Evolutionary conservation across 2,329 filamentous ascomycete species (phyloP).

Genomic region (Epichloe gansuensis): DNA sequence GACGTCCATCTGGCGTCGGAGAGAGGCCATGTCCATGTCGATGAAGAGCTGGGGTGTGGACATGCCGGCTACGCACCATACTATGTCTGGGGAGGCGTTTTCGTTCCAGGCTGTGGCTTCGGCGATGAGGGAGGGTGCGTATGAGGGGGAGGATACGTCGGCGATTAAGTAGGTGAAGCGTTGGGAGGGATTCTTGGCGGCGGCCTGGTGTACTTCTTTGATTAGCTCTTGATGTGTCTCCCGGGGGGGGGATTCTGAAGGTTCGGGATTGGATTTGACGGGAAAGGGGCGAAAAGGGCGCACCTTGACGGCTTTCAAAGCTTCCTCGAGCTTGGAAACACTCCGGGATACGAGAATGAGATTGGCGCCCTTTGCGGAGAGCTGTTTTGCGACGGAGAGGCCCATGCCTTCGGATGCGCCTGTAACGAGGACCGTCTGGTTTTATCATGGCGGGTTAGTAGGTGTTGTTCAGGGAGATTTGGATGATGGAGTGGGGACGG

Average conservation of each 20-base stretch:
- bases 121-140: constrained; percentile 55
- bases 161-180: constrained; percentile 74
- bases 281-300: constrained; percentile 6
- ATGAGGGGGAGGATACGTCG: constrained; percentile 59
- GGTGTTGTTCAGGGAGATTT: neutral
- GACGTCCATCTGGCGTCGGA: constrained; percentile 75
- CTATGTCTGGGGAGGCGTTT: constrained; percentile 60
- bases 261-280: neutral
- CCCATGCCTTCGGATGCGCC: constrained; percentile 93
- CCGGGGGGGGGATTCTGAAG: no score
- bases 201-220: constrained; percentile 32
- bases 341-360: constrained; percentile 76
- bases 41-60: constrained; percentile 64
- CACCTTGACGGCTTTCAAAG: constrained; percentile 54
- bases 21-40: constrained; percentile 53
- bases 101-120: constrained; percentile 72
- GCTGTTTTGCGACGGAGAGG: constrained; percentile 55
- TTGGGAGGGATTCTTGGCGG: constrained; percentile 56
- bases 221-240: constrained; percentile 2
- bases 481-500: neutral
- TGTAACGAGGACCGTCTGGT: constrained; percentile 74
- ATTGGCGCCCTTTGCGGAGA: constrained; percentile 74
- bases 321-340: constrained; percentile 57
- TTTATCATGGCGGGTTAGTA: neutral
- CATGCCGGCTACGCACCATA: constrained; percentile 80